Evolutionary conservation across 2,329 filamentous ascomycete genomes (phyloP), one percentile per base, ranked within the genome.

Genomic region (Scytalidium sp.): DNA sequence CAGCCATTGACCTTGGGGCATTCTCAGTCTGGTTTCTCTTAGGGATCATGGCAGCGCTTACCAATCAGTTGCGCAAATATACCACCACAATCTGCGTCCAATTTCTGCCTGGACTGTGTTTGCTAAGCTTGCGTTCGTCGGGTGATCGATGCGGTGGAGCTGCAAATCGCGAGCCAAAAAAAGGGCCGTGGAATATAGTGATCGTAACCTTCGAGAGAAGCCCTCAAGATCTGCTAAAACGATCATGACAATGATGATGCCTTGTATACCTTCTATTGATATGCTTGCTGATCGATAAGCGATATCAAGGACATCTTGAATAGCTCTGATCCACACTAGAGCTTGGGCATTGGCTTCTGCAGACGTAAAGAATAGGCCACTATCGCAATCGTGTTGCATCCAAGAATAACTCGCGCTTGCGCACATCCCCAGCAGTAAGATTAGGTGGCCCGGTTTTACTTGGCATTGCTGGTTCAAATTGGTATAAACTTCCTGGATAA

Each of bases 21-120:
- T 43, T 22, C 19, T 50, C 36, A 48, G 45, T 32, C 41, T 19
- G n/a, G n/a, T n/a, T n/a, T n/a, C n/a, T n/a, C n/a, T n/a, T n/a
- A 49, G 50, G 7, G 11, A 10, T 6, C 17, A 19, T 47, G n/a
- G n/a, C n/a, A n/a, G n/a, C 7, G 47, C 57, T 43, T 54, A 68
- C 67, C 66, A 70, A 51, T 70, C 68, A 27, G 63, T 58, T 17
- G 63, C 56, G 39, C 59, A 63, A 3, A 70, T 45, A 58, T 71
- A 68, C 68, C 68, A 70, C 68, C 67, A 70, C 1, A 67, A 55
- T 19, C 68, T 63, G 36, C 69, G 49, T 19, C 60, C 60, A 10
- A 70, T 62, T 45, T 71, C 69, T 19, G 59, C 57, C 27, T 53
- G 49, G 2, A 43, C 46, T n/a, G n/a, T 29, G 15, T 49, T 47